Evolutionary conservation across 768 basidiomycete species (phyloP).

Genomic region (Jaapia argillacea): DNA sequence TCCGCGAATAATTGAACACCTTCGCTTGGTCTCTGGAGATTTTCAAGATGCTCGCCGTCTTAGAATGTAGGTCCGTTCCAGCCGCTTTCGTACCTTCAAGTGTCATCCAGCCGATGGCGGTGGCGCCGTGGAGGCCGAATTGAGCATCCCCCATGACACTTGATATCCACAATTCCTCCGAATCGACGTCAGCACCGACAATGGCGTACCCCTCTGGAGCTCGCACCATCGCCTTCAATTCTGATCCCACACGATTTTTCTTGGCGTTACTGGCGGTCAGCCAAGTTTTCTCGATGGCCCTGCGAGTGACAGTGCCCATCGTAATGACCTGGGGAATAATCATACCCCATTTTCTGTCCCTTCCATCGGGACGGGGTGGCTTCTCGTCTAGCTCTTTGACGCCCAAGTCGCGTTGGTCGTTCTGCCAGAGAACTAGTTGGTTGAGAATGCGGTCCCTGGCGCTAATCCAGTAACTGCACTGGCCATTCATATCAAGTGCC

Average conservation of each 20-base stretch:
- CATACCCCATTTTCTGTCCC: slow-evolving; percentile 63
- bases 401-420: slow-evolving; percentile 40
- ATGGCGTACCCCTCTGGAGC: slow-evolving; percentile 90
- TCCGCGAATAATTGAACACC: slow-evolving; percentile 97
- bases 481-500: slow-evolving; percentile 84
- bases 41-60: slow-evolving; percentile 87
- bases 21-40: slow-evolving; percentile 94
- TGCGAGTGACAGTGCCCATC: slow-evolving; percentile 97
- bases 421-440: slow-evolving; percentile 88
- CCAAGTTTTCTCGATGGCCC: slow-evolving; percentile 98
- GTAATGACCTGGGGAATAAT: slow-evolving; percentile 95
- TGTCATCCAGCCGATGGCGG: slow-evolving; percentile 99
- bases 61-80: slow-evolving; percentile 94
- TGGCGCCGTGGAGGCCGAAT: slow-evolving; percentile 93
- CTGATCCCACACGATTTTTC: slow-evolving; percentile 94
- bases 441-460: slow-evolving; percentile 85
- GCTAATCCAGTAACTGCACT: slow-evolving; percentile 97
- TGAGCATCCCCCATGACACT: slow-evolving; percentile 98
- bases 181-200: slow-evolving; percentile 97
- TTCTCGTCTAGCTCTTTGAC: slow-evolving; percentile 20
- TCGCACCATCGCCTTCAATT: slow-evolving; percentile 95
- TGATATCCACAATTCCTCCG: slow-evolving; percentile 98
- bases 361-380: not conserved
- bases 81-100: slow-evolving; percentile 92
- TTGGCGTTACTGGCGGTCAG: slow-evolving; percentile 97